Percentiles rank a stretch among this genome's conserved stretches.
Evolutionary conservation across 2,329 filamentous ascomycete species (phyloP).

Genomic region (Harringtonia aguacate): DNA sequence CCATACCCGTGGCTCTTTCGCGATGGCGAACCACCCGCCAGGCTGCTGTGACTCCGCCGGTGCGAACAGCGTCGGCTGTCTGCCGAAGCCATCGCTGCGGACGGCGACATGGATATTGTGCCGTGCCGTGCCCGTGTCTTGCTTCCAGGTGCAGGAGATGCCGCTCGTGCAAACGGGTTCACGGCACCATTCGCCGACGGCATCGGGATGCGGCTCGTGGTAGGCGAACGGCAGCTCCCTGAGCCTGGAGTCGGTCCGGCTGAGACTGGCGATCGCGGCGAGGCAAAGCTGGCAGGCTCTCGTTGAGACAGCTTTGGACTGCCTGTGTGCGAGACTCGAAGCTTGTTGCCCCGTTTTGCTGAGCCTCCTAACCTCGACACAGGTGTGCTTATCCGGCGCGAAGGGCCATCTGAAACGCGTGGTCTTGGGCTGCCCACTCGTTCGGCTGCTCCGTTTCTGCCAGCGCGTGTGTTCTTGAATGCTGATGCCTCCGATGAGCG

Average conservation of each 20-base stretch:
- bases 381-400: constrained; percentile 35
- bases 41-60: constrained; percentile 33
- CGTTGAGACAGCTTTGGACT: constrained; percentile 28
- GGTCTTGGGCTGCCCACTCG: constrained; percentile 1
- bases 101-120: constrained; percentile 15
- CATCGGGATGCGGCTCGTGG: constrained; percentile 33
- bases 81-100: constrained; percentile 7
- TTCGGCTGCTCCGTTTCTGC: constrained; percentile 6
- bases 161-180: constrained; percentile 8
- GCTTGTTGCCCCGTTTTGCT: constrained; percentile 3
- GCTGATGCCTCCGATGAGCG: constrained; percentile 6
- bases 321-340: constrained; percentile 34
- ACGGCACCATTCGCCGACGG: constrained; percentile 7
- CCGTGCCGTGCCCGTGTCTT: constrained; percentile 3
- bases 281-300: constrained; percentile 43
- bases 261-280: constrained; percentile 28
- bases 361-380: constrained; percentile 22
- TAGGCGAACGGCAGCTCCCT: constrained; percentile 1
- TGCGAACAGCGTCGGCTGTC: constrained; percentile 26
- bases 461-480: background rate
- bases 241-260: too few species aligned
- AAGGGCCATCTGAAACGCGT: constrained; percentile 19
- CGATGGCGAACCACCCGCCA: constrained; percentile 27
- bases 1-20: background rate
- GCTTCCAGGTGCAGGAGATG: constrained; percentile 3